Base-by-base conservation (phyloP, 2,329 filamentous ascomycete species). In the Teratosphaeria pseudoeucalypti region DNA sequence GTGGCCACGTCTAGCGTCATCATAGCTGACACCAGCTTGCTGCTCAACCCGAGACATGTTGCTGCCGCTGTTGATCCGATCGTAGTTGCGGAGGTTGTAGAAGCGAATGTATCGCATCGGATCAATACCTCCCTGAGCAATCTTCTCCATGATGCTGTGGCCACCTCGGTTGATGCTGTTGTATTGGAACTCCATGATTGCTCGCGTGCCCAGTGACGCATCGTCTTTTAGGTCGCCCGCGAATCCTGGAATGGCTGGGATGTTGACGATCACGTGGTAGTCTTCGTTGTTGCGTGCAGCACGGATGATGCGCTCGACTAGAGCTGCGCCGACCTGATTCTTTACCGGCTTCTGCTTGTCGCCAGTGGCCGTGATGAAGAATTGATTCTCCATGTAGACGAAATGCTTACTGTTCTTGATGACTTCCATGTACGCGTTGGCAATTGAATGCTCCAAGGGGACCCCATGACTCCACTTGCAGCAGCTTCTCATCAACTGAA, bases 301-400 rank as follows among this genome's bases (percentile, higher is more conserved):
- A 37, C 86, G 84, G 23, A 90, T 68, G 64, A 92, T 88, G 39
- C 90, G 84, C 64, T 90, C 85, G 6, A 90, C 89, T 56, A 95
- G 88, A 32, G 88, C 88, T 6, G 83, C 84, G 54, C 89, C 89
- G 61, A 95, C 87, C 71, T 86, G 85, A 75, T 95, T 94, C 67
- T 80, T 81, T 54, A 95, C 83, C 0, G 89, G 88, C 62, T 81
- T 80, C 70, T 91, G 88, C 59, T 84, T 76, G 58, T 88, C 80
- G 55, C 78, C 80, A 1, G 88, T 92, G 2, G 89, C 88, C 0
- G 89, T 94, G 74, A 94, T 94, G 78, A 94, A 94, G 77, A 94
- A 94, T 70, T 97, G 92, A 86, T 97, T 97, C 72, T 97, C 92
- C 65, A 97, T 96, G 74, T 97, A 96, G 57, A 97, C 89, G 84